phyloP scores from a whole-genome alignment of 768 basidiomycete genomes.

The Holtermannia corniformis region DNA sequence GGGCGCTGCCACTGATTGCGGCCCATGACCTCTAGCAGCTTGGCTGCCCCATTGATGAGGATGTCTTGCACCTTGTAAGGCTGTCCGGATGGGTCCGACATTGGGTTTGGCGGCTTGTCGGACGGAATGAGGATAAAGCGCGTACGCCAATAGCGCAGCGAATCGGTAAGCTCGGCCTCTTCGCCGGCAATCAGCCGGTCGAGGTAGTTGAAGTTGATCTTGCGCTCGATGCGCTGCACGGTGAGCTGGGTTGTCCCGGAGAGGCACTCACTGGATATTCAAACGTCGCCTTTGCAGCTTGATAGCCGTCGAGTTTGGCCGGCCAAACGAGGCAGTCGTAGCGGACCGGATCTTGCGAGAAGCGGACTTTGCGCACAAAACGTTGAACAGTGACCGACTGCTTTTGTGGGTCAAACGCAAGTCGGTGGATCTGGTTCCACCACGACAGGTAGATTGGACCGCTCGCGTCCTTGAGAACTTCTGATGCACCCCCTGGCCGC shows the following conservation, averaged over 20 bases:
- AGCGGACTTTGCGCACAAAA: slow-evolving; percentile 58
- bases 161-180: slow-evolving; percentile 52
- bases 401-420: slow-evolving; percentile 67
- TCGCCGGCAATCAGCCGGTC: slow-evolving; percentile 40
- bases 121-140: slow-evolving; percentile 88
- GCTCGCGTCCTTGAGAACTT: slow-evolving; percentile 38
- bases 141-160: slow-evolving; percentile 85
- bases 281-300: slow-evolving; percentile 65
- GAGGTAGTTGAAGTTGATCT: slow-evolving; percentile 38
- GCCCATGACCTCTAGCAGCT: slow-evolving; percentile 77
- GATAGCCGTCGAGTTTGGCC: slow-evolving; percentile 76
- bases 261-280: slow-evolving; percentile 50
- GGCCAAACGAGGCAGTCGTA: slow-evolving; percentile 95
- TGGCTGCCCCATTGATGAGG: slow-evolving; percentile 78
- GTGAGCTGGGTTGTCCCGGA: background rate
- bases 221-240: slow-evolving; percentile 28
- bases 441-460: slow-evolving; percentile 85
- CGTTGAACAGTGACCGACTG: slow-evolving; percentile 79
- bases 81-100: background rate
- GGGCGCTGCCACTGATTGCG: slow-evolving; percentile 68
- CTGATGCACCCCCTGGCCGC: slow-evolving; percentile 44
- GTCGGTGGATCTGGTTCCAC: slow-evolving; percentile 88
- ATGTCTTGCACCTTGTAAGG: slow-evolving; percentile 65
- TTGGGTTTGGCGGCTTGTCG: slow-evolving; percentile 51
- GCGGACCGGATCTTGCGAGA: slow-evolving; percentile 51